phyloP scores from a whole-genome alignment of 805 yeast genomes.

The Saccharomyces cerevisiae region DNA sequence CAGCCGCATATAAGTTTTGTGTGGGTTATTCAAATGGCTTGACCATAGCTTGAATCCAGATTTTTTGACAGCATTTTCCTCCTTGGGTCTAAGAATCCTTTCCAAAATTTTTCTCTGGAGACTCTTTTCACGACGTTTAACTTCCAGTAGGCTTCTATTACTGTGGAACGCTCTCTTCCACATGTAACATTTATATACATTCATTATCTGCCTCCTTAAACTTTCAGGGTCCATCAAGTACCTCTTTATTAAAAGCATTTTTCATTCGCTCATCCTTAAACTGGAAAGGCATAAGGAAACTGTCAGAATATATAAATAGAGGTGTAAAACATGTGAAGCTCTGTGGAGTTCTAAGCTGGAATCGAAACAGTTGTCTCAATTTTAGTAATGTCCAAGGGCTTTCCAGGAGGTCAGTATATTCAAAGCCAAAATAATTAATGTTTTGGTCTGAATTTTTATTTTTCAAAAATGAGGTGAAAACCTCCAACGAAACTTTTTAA shows the following conservation, averaged over 20 bases:
- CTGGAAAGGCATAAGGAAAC: not conserved
- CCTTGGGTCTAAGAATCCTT: not conserved
- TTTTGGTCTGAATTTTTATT: no score
- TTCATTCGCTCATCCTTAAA: not conserved
- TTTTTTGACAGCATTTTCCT: not conserved
- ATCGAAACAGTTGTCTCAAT: not conserved
- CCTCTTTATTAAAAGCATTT: not conserved
- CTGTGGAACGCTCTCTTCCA: not conserved
- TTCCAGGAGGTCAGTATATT: no score
- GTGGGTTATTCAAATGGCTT: conserved; percentile 2
- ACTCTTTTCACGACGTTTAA: not conserved
- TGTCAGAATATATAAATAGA: not conserved
- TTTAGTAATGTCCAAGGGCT: no score
- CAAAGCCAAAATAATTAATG: no score
- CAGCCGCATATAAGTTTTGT: not conserved
- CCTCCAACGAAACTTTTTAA: no score
- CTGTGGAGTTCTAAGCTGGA: not conserved
- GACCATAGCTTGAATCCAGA: conserved; percentile 6
- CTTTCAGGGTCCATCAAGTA: not conserved
- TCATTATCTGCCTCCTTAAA: not conserved
- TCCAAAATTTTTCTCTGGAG: not conserved
- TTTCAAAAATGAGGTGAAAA: not conserved
- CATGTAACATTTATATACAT: not conserved
- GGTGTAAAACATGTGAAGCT: not conserved
- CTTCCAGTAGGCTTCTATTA: not conserved